Percentiles rank a stretch among this genome's conserved stretches.
Conservation (phyloP, 1,284 basidiomycete genomes). For the Boletellus deceptivus region DNA sequence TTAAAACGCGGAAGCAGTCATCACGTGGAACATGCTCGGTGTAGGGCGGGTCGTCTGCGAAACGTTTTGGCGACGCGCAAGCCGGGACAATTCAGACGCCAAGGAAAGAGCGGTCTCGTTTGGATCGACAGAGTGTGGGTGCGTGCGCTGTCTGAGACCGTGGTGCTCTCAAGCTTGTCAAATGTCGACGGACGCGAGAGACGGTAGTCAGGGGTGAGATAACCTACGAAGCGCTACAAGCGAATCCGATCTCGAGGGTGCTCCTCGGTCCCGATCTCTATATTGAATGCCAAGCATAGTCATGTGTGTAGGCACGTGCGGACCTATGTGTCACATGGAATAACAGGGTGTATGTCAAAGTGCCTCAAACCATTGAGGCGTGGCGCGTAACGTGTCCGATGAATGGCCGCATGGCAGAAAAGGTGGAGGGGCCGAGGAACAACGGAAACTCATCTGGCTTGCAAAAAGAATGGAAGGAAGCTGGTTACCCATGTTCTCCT, state of each 20-base stretch:
- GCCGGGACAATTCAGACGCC: background rate
- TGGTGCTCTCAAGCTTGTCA: background rate
- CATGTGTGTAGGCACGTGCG: background rate
- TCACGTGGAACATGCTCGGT: conserved; percentile 18
- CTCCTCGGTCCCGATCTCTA: background rate
- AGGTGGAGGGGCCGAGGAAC: background rate
- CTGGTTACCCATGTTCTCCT: no score
- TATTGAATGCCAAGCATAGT: background rate
- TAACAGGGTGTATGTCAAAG: background rate
- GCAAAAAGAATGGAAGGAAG: no score
- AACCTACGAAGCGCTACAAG: background rate
- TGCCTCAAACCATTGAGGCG: background rate
- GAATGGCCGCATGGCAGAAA: background rate
- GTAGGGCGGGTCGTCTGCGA: conserved; percentile 6
- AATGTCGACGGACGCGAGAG: background rate
- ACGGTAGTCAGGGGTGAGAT: background rate
- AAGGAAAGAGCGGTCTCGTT: background rate
- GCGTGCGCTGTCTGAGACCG: conserved; percentile 1
- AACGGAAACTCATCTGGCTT: background rate
- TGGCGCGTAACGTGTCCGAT: background rate
- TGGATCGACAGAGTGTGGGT: background rate
- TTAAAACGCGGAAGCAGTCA: conserved; percentile 2
- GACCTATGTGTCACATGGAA: background rate
- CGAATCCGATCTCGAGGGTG: background rate
- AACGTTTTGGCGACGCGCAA: conserved; percentile 3